Evolutionary conservation across 1,284 basidiomycete species (phyloP).

Genomic region (Boletellus deceptivus): DNA sequence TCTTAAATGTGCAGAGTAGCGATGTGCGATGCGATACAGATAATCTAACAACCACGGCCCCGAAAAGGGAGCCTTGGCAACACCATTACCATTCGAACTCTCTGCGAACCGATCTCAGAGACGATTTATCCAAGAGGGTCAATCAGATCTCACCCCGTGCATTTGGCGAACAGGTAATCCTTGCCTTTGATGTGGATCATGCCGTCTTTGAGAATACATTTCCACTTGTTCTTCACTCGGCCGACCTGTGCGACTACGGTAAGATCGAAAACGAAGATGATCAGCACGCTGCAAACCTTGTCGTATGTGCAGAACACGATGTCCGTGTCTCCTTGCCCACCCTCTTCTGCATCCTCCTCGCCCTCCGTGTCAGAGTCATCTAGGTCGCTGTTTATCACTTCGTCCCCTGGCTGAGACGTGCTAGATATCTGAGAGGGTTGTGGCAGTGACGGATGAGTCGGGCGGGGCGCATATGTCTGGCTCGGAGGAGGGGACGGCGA

Average conservation of each 20-base stretch:
- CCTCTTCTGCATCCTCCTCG: conserved; percentile 73
- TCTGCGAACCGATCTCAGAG: conserved; percentile 15
- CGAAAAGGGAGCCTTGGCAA: conserved; percentile 1
- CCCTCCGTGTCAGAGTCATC: conserved; percentile 90
- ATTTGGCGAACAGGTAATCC: conserved; percentile 97
- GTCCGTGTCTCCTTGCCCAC: conserved; percentile 73
- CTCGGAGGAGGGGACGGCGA: conserved; percentile 60
- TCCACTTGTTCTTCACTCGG: conserved; percentile 99
- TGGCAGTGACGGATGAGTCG: conserved; percentile 58
- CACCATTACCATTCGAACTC: conserved; percentile 40
- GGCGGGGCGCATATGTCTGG: conserved; percentile 59
- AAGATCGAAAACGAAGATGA: not conserved
- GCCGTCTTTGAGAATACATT: conserved; percentile 98
- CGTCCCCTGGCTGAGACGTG: conserved; percentile 49
- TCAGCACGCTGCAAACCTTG: conserved; percentile 60
- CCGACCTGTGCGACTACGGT: conserved; percentile 64
- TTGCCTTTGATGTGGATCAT: conserved; percentile 97
- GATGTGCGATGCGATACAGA: conserved; percentile 22
- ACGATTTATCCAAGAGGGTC: not conserved
- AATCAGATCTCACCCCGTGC: conserved; percentile 65
- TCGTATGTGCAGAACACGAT: conserved; percentile 99
- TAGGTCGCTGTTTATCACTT: conserved; percentile 94
- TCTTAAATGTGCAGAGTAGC: conserved; percentile 26
- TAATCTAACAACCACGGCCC: conserved; percentile 19
- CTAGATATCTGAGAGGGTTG: conserved; percentile 43